Base-by-base conservation (phyloP, 2,329 filamentous ascomycete species). In the Pseudogymnoascus sp. region DNA sequence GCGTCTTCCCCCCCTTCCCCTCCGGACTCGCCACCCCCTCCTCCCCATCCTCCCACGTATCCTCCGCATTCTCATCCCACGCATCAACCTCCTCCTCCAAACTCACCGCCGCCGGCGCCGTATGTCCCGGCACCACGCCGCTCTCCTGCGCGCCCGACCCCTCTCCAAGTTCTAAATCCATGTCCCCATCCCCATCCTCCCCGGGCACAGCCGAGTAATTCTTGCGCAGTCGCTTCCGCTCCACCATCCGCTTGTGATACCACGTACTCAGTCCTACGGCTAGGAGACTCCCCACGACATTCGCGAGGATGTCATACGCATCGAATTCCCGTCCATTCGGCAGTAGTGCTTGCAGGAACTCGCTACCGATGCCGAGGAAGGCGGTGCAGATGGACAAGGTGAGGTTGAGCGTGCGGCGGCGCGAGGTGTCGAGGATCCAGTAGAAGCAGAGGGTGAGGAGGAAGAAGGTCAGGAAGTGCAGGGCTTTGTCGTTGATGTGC, bases 241-340 rank as follows among this genome's bases (percentile, higher is more conserved):
- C 93, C 40, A 97, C 79, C 92, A 97, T 97, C 64, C 95, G 88
- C 72, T 90, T 89, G 77, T 99, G 95, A 74, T 99, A 99, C 89
- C 90, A 93, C 64, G 86, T 88, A 74, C 90, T 96, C 19, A 96
- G 74, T 0, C 82, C 87, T 19, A 97, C 73, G 0, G 85, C 92
- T 0, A 81, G 78, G 13, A 89, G 76, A 67, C 89, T 93, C 44
- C 95, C 95, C 42, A 90, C 78, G 0, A 96, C 76, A 74, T 99
- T 99, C 72, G 93, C 92, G 62, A 91, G 80, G 66, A 99, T 90
- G 73, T 97, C 91, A 72, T 88, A 91, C 59, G 88, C 78, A 72
- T 99, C 95, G 68, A 88, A 87, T 15, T 80, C 75, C 65, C 88
- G 85, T 64, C 82, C 86, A 74, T 90, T 91, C 17, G 86, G 91